phyloP scores from a whole-genome alignment of 2,329 filamentous ascomycete genomes.

The Nemania diffusa region DNA sequence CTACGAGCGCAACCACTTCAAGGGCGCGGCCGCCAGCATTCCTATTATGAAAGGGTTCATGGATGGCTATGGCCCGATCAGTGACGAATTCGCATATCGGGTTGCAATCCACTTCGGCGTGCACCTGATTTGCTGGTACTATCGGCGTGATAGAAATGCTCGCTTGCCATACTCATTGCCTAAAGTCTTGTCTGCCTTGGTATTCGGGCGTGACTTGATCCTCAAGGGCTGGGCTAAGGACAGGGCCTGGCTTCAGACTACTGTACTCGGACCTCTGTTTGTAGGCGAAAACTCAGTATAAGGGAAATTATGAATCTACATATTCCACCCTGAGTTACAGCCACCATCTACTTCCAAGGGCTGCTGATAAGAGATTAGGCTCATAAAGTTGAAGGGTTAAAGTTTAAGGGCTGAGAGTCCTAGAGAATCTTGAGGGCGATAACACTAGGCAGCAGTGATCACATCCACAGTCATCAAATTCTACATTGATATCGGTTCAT shows the following conservation, averaged over 20 bases:
- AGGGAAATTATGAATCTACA: background rate
- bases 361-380: too few species aligned
- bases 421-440: too few species aligned
- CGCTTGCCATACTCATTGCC: conserved; percentile 18
- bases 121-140: conserved; percentile 51
- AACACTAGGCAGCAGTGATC: too few species aligned
- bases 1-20: conserved; percentile 53
- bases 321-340: background rate
- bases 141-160: conserved; percentile 26
- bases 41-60: conserved; percentile 52
- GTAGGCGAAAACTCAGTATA: background rate
- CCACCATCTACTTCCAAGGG: too few species aligned
- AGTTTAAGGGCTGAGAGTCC: too few species aligned
- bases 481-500: too few species aligned
- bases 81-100: conserved; percentile 52
- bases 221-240: conserved; percentile 34
- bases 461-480: too few species aligned
- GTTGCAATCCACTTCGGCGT: conserved; percentile 54
- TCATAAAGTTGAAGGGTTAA: too few species aligned
- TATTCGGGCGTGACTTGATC: conserved; percentile 26
- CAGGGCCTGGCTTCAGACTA: conserved; percentile 15
- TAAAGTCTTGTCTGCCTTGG: conserved; percentile 18
- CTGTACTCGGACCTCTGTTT: background rate
- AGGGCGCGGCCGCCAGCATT: conserved; percentile 45
- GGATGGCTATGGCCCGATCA: conserved; percentile 50